These are phyloP conservation scores for Colletotrichum limetticola DNA, from an alignment of 2,329 filamentous ascomycete genomes.

Conservation along the genomic window DNA sequence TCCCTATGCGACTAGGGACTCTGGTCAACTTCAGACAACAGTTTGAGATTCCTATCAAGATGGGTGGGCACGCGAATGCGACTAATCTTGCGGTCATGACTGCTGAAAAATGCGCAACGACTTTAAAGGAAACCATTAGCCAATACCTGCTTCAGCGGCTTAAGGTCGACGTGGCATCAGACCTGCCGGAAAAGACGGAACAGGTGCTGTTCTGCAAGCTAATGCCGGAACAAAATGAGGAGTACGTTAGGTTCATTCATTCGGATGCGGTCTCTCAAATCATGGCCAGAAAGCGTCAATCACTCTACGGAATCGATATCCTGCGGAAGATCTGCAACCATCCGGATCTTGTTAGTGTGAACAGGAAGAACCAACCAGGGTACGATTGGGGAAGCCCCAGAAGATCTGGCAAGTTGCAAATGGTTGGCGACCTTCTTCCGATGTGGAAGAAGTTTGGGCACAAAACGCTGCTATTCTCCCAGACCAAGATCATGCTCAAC, in stretches of 20 bases:
- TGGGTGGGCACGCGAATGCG: slow-evolving; percentile 95
- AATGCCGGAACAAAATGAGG: slow-evolving; percentile 79
- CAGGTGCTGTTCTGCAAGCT: slow-evolving; percentile 96
- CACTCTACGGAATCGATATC: slow-evolving; percentile 90
- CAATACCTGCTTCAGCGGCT: slow-evolving; percentile 92
- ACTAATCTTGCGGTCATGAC: slow-evolving; percentile 95
- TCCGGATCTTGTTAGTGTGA: slow-evolving; percentile 83
- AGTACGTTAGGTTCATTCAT: slow-evolving; percentile 82
- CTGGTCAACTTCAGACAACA: slow-evolving; percentile 90
- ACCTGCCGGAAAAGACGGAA: slow-evolving; percentile 95
- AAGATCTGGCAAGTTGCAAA: slow-evolving; percentile 95
- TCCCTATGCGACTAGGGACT: slow-evolving; percentile 93
- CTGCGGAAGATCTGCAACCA: slow-evolving; percentile 98
- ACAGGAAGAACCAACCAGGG: slow-evolving; percentile 63
- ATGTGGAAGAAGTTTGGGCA: slow-evolving; percentile 92
- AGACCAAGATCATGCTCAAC: slow-evolving; percentile 94
- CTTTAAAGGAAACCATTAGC: slow-evolving; percentile 91
- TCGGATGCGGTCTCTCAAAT: slow-evolving; percentile 91
- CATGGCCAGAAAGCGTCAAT: slow-evolving; percentile 77
- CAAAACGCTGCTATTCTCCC: slow-evolving; percentile 92
- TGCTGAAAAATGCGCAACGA: slow-evolving; percentile 92
- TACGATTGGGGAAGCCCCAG: slow-evolving; percentile 82
- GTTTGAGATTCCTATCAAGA: slow-evolving; percentile 93
- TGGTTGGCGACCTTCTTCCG: slow-evolving; percentile 86
- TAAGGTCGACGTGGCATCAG: slow-evolving; percentile 93